A percentile compares a stretch with the other conserved stretches of the same genome.
These are phyloP conservation scores for Hortaea werneckii DNA, from an alignment of 2,329 filamentous ascomycete genomes.

Conservation along the genomic window DNA sequence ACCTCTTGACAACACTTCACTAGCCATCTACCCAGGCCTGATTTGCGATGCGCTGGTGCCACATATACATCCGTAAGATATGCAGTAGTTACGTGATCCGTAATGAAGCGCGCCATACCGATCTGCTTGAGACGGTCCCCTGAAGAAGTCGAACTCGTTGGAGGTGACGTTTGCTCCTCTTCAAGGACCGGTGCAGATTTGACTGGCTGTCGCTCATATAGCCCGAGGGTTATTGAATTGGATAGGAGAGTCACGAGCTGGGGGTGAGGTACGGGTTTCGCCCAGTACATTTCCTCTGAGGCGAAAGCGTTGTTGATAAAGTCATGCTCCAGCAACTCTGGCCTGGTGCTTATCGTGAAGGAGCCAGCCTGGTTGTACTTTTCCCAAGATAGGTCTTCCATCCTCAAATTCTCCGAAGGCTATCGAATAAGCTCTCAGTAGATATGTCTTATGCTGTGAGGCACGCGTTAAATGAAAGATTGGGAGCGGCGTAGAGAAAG, in stretches of 20 bases:
- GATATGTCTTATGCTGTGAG: no score
- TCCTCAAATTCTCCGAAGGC: background rate
- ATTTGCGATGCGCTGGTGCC: conserved; percentile 8
- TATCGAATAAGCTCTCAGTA: no score
- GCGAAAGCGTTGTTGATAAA: conserved; percentile 21
- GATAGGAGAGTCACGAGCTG: conserved; percentile 13
- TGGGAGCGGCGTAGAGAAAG: no score
- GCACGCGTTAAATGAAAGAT: no score
- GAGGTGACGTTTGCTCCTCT: conserved; percentile 14
- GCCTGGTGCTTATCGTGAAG: conserved; percentile 13
- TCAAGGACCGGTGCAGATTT: conserved; percentile 4
- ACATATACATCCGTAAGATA: conserved; percentile 22
- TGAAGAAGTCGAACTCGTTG: conserved; percentile 13
- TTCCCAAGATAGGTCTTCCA: conserved; percentile 3
- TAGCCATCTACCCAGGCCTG: conserved; percentile 17
- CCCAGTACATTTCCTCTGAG: conserved; percentile 22
- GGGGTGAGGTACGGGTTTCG: conserved; percentile 11
- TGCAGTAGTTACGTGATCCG: conserved; percentile 16
- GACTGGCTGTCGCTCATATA: conserved; percentile 12
- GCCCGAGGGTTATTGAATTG: conserved; percentile 19
- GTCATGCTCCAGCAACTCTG: conserved; percentile 9
- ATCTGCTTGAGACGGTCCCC: conserved; percentile 13
- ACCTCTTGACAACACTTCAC: conserved; percentile 13
- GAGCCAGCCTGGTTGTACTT: background rate
- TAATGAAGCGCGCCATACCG: conserved; percentile 19